Evolutionary conservation across 2,329 filamentous ascomycete species (phyloP).

Genomic region (Cladosporium sp.): DNA sequence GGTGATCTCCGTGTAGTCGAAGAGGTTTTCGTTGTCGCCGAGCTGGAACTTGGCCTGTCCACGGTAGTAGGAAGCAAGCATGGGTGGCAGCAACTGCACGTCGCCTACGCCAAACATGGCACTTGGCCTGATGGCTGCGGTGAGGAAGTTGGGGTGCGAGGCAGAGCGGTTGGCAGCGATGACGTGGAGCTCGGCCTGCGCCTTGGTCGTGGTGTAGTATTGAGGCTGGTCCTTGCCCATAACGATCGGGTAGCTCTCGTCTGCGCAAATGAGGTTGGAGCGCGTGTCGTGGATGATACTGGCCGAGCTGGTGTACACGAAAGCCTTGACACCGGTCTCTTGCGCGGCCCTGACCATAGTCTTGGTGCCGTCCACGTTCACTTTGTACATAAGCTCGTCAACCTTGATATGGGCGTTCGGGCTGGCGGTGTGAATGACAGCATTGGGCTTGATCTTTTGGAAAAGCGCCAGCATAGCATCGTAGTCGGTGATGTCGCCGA

Average conservation of each 20-base stretch:
- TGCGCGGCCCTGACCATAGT: constrained; percentile 45
- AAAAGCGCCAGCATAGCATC: constrained; percentile 41
- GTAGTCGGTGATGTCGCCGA: constrained; percentile 47
- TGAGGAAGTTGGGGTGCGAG: constrained; percentile 42
- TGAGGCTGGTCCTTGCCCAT: constrained; percentile 45
- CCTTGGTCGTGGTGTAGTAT: constrained; percentile 50
- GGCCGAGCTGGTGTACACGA: constrained; percentile 51
- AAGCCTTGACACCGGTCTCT: constrained; percentile 47
- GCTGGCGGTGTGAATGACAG: constrained; percentile 49
- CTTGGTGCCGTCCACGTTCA: constrained; percentile 50
- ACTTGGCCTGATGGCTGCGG: constrained; percentile 46
- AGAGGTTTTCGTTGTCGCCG: constrained; percentile 49
- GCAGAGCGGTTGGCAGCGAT: constrained; percentile 46
- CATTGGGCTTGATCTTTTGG: constrained; percentile 40
- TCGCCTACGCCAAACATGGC: constrained; percentile 51
- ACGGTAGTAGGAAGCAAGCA: constrained; percentile 41
- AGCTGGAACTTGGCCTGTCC: constrained; percentile 50
- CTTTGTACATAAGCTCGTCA: constrained; percentile 43
- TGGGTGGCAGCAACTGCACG: constrained; percentile 42
- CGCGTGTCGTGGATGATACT: constrained; percentile 45
- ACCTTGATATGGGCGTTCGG: constrained; percentile 30
- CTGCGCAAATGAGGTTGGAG: constrained; percentile 45
- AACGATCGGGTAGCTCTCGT: constrained; percentile 45
- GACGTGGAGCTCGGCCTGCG: constrained; percentile 44
- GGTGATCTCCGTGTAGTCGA: constrained; percentile 51